Conservation (phyloP, 805 yeast genomes). For the Cyberlindnera subsufficiens region DNA sequence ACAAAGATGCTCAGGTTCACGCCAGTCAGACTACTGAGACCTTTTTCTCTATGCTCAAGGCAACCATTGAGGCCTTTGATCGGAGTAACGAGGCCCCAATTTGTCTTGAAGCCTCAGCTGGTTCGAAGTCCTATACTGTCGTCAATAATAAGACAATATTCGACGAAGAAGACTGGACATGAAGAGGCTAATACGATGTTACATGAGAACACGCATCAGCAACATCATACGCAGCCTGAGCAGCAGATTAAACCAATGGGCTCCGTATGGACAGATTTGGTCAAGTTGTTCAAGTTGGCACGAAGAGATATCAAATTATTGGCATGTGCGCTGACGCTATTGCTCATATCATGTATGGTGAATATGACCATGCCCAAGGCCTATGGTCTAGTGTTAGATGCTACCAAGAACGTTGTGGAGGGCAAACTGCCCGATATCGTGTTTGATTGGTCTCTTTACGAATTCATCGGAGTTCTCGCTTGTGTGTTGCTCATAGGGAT, state of each 20-base stretch:
- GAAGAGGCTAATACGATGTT: neutral
- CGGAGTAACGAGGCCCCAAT: no score
- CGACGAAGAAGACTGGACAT: no score
- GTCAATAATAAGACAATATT: no score
- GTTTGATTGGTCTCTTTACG: conserved; percentile 50
- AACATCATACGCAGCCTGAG: neutral
- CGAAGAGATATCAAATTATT: conserved; percentile 40
- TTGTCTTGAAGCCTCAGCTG: no score
- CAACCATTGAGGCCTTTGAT: no score
- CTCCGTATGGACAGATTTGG: conserved; percentile 22
- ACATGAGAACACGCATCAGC: neutral
- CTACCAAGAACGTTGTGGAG: conserved; percentile 31
- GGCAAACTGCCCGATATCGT: conserved; percentile 28
- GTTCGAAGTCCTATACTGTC: no score
- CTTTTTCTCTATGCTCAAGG: no score
- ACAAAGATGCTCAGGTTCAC: no score
- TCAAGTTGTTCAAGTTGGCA: conserved; percentile 37
- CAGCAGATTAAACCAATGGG: conserved; percentile 1
- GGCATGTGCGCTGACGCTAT: conserved; percentile 35
- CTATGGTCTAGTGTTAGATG: conserved; percentile 50
- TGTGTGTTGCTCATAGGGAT: conserved; percentile 46
- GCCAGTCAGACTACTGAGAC: no score
- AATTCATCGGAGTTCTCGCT: conserved; percentile 56
- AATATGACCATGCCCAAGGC: conserved; percentile 51
- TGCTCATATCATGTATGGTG: conserved; percentile 41